A percentile compares a stretch with the other conserved stretches of the same genome.
These are phyloP conservation scores for Ganoderma sp. DNA, from an alignment of 1,284 basidiomycete species.

Conservation along the genomic window DNA sequence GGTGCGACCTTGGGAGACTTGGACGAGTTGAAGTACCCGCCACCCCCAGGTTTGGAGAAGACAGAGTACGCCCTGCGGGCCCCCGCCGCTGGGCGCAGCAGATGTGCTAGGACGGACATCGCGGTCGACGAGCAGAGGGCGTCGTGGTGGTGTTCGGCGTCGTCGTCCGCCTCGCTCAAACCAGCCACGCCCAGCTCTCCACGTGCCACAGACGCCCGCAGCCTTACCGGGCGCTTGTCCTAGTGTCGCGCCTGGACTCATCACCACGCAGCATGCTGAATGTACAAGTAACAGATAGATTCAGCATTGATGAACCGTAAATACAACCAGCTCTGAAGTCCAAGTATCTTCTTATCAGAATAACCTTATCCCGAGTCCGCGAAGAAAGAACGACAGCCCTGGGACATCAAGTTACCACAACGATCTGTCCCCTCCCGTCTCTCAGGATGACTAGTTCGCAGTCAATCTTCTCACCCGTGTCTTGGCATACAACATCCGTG, in stretches of 20 bases:
- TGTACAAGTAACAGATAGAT: neutral
- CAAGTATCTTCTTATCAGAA: neutral
- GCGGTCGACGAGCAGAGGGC: slow-evolving; percentile 29
- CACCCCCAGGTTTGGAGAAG: slow-evolving; percentile 78
- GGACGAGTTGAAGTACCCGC: slow-evolving; percentile 73
- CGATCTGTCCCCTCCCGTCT: slow-evolving; percentile 85
- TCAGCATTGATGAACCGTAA: neutral
- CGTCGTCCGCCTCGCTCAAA: slow-evolving; percentile 15
- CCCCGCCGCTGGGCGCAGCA: slow-evolving; percentile 54
- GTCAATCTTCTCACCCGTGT: slow-evolving; percentile 92
- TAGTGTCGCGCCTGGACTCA: no score
- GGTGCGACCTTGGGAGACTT: slow-evolving; percentile 52
- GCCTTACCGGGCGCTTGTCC: no score
- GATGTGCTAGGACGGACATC: slow-evolving; percentile 54
- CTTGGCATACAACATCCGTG: slow-evolving; percentile 92
- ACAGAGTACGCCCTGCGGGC: slow-evolving; percentile 71
- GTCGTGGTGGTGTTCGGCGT: slow-evolving; percentile 32
- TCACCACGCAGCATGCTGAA: neutral
- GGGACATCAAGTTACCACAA: slow-evolving; percentile 73
- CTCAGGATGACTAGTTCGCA: slow-evolving; percentile 92
- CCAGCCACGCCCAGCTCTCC: slow-evolving; percentile 6
- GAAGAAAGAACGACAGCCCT: neutral
- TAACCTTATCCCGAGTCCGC: neutral
- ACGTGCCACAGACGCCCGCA: slow-evolving; percentile 24
- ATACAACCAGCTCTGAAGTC: neutral